phyloP scores from a whole-genome alignment of 768 basidiomycete genomes.

The Pulveroboletus sp. region DNA sequence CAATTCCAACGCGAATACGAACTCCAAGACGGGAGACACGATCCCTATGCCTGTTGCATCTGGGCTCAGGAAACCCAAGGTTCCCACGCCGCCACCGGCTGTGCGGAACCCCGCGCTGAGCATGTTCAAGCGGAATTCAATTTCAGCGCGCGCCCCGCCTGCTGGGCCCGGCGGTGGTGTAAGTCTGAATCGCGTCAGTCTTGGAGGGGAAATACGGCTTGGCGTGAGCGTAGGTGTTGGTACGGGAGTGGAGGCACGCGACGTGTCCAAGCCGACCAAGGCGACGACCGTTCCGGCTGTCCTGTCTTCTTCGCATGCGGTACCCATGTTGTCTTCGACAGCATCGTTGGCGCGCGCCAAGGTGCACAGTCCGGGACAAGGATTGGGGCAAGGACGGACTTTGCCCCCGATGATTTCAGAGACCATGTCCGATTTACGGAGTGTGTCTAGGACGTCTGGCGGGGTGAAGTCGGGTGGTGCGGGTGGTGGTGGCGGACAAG shows the following conservation, averaged over 20 bases:
- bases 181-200: not conserved
- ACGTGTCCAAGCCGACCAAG: constrained; percentile 43
- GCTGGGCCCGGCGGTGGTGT: not conserved
- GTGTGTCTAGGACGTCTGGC: constrained; percentile 7
- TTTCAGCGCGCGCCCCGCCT: not conserved
- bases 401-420: constrained; percentile 37
- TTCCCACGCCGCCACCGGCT: not conserved
- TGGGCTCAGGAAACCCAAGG: constrained; percentile 9
- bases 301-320: constrained; percentile 70
- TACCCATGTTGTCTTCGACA: constrained; percentile 70
- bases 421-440: constrained; percentile 19
- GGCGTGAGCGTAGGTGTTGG: not conserved
- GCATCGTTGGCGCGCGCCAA: constrained; percentile 66
- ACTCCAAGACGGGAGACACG: constrained; percentile 5
- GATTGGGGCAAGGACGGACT: constrained; percentile 11
- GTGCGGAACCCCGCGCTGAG: constrained; percentile 12
- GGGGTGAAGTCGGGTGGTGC: constrained; percentile 4
- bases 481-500: constrained; percentile 1
- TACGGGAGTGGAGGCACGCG: constrained; percentile 15
- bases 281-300: constrained; percentile 67
- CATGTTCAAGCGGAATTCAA: constrained; percentile 11
- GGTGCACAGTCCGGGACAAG: constrained; percentile 17
- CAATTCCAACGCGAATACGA: not conserved
- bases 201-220: not conserved
- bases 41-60: not conserved